These are phyloP conservation scores for Gremmenia infestans DNA, from an alignment of 2,329 filamentous ascomycete genomes.

Conservation along the genomic window DNA sequence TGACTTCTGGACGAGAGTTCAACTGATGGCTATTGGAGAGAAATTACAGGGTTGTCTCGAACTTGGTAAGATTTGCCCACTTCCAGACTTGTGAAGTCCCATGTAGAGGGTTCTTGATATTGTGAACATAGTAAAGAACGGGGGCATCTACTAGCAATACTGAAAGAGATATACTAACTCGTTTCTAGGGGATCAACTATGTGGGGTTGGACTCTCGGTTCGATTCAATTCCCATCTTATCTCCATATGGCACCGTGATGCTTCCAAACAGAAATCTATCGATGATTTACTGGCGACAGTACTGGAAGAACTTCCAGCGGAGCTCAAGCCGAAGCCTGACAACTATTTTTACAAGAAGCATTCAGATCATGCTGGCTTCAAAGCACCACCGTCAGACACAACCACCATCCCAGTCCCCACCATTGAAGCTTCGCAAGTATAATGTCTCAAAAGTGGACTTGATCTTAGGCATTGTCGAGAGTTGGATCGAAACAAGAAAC, in stretches of 20 bases:
- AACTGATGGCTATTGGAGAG: constrained; percentile 79
- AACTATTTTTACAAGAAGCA: constrained; percentile 87
- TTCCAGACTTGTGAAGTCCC: background rate
- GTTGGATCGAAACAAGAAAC: background rate
- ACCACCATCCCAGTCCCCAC: constrained; percentile 21
- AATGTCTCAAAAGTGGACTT: background rate
- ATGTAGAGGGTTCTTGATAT: too few relatives aligned
- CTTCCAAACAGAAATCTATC: constrained; percentile 72
- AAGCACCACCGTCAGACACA: constrained; percentile 41
- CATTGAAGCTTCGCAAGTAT: constrained; percentile 22
- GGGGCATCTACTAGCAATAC: background rate
- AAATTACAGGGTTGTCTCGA: constrained; percentile 70
- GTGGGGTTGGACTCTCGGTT: constrained; percentile 80
- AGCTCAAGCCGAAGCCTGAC: constrained; percentile 66
- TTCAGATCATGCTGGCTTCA: constrained; percentile 79
- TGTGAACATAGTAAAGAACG: background rate
- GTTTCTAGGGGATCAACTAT: constrained; percentile 71
- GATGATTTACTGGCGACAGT: constrained; percentile 69
- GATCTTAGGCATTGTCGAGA: constrained; percentile 6
- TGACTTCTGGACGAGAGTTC: constrained; percentile 76
- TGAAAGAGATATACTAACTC: constrained; percentile 11
- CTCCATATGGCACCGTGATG: constrained; percentile 89
- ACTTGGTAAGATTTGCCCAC: constrained; percentile 46
- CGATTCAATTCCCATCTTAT: constrained; percentile 87
- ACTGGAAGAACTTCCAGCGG: constrained; percentile 65